Conservation (phyloP, 768 basidiomycete genomes). For the Tylopilus cervinicoccineus region DNA sequence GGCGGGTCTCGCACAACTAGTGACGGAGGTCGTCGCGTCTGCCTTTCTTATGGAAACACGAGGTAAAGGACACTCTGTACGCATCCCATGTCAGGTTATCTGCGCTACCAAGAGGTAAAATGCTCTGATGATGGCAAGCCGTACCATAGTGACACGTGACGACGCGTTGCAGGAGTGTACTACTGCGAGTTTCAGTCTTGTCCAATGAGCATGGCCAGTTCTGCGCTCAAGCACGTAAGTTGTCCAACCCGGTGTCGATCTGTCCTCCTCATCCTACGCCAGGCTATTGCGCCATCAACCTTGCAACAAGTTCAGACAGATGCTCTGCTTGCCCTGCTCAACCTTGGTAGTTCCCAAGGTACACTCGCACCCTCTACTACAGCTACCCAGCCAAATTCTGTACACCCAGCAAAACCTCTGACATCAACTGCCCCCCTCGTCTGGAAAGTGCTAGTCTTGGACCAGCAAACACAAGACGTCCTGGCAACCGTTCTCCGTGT, state of each 20-base stretch:
- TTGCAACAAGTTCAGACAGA: slow-evolving; percentile 87
- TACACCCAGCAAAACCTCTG: slow-evolving; percentile 45
- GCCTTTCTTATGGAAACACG: too few species aligned
- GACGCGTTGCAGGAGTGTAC: not conserved
- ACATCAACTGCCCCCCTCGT: slow-evolving; percentile 67
- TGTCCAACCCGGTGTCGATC: not conserved
- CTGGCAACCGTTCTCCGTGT: slow-evolving; percentile 93
- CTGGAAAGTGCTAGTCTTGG: slow-evolving; percentile 95
- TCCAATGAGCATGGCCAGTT: slow-evolving; percentile 39
- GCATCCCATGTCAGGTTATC: not conserved
- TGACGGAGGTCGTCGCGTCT: slow-evolving; percentile 1
- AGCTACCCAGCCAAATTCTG: slow-evolving; percentile 24
- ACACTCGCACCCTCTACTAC: slow-evolving; percentile 26
- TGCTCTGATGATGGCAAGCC: not conserved
- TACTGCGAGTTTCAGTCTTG: not conserved
- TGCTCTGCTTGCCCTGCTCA: slow-evolving; percentile 81
- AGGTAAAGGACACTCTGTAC: not conserved
- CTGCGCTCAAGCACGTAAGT: slow-evolving; percentile 42
- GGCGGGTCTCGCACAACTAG: slow-evolving; percentile 11
- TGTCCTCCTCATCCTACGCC: slow-evolving; percentile 28
- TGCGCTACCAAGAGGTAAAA: not conserved
- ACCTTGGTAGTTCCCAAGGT: slow-evolving; percentile 56
- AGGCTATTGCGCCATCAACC: slow-evolving; percentile 48
- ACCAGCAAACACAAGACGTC: slow-evolving; percentile 94
- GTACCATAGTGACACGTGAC: slow-evolving; percentile 15